Percentiles rank a stretch among this genome's conserved stretches.
phyloP scores from a whole-genome alignment of 768 basidiomycete genomes.

The Russula lepida region DNA sequence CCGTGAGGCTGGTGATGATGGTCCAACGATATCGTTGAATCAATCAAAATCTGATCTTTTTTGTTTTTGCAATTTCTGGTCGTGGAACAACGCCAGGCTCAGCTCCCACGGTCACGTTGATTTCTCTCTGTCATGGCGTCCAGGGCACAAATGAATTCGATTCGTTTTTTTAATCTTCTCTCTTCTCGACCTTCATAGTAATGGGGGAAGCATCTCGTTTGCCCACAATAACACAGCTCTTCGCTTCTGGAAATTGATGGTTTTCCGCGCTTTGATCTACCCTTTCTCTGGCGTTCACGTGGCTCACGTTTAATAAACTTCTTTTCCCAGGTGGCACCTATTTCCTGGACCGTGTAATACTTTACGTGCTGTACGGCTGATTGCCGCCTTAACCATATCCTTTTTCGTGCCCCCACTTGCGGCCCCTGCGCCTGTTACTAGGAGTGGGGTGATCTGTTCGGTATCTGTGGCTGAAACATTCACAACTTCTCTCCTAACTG shows the following conservation, averaged over 20 bases:
- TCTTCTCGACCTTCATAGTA: background rate
- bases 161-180: background rate
- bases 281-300: background rate
- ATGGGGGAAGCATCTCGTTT: background rate
- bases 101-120: background rate
- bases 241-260: background rate
- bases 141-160: background rate
- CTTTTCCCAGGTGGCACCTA: background rate
- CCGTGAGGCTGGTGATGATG: too few species aligned
- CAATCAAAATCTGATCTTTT: too few species aligned
- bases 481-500: background rate
- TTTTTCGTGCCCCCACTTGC: background rate
- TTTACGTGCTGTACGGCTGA: background rate
- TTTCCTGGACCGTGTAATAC: background rate
- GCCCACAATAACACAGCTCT: too few species aligned
- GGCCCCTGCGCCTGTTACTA: background rate
- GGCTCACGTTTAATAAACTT: background rate
- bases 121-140: background rate
- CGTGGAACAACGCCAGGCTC: too few species aligned
- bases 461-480: constrained; percentile 8
- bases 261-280: background rate
- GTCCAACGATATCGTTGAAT: too few species aligned
- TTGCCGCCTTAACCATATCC: background rate
- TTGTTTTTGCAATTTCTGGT: too few species aligned
- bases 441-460: background rate